These are phyloP conservation scores for Diaporthe nobilis DNA, from an alignment of 2,329 filamentous ascomycete species.

Conservation along the genomic window DNA sequence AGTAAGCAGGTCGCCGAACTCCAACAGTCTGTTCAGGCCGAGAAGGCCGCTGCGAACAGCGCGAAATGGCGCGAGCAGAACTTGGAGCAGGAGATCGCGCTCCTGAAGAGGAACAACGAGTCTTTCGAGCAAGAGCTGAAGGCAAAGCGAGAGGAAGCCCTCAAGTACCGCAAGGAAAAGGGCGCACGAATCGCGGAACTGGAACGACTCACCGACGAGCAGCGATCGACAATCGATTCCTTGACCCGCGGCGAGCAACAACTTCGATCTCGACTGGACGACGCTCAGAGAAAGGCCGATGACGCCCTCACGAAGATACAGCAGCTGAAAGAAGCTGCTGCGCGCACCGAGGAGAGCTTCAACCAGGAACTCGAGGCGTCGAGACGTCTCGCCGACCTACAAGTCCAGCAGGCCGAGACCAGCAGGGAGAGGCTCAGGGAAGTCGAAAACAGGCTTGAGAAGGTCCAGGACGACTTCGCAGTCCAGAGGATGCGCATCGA, in stretches of 20 bases:
- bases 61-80: slow-evolving; percentile 93
- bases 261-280: slow-evolving; percentile 84
- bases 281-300: slow-evolving; percentile 88
- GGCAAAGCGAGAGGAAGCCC: slow-evolving; percentile 87
- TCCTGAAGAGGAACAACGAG: slow-evolving; percentile 90
- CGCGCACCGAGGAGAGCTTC: slow-evolving; percentile 87
- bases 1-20: slow-evolving; percentile 85
- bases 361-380: slow-evolving; percentile 87
- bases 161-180: slow-evolving; percentile 96
- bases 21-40: slow-evolving; percentile 86
- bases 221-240: slow-evolving; percentile 81
- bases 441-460: slow-evolving; percentile 73
- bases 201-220: slow-evolving; percentile 90
- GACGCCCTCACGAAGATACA: slow-evolving; percentile 87
- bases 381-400: slow-evolving; percentile 84
- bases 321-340: slow-evolving; percentile 85
- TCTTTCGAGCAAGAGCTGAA: slow-evolving; percentile 95
- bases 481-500: slow-evolving; percentile 69
- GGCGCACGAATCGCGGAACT: slow-evolving; percentile 89
- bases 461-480: slow-evolving; percentile 77
- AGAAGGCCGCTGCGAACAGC: slow-evolving; percentile 83
- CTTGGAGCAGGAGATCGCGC: slow-evolving; percentile 89
- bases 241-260: slow-evolving; percentile 85
- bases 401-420: slow-evolving; percentile 81
- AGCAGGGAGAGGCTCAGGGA: slow-evolving; percentile 79